Evolutionary conservation across 495 filamentous ascomycete species (phyloP).

Genomic region (Paragyromitra xinjiangensis): DNA sequence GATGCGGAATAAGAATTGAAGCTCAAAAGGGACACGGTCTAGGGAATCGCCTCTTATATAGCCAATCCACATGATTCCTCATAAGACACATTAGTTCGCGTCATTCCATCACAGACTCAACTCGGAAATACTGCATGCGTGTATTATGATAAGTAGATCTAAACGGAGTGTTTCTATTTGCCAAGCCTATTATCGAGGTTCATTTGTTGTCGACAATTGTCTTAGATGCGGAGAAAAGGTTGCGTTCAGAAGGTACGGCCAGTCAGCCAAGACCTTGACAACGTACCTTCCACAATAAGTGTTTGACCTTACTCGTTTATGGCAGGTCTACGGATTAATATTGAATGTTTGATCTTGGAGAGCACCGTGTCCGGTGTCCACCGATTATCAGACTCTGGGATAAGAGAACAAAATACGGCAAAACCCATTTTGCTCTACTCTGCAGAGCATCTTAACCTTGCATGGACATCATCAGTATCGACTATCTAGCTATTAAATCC

Average conservation of each 20-base stretch:
- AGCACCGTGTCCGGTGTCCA: background rate
- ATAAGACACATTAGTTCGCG: background rate
- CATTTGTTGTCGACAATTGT: constrained; percentile 5
- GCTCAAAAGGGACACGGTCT: background rate
- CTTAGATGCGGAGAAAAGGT: constrained; percentile 28
- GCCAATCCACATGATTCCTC: background rate
- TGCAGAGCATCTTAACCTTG: background rate
- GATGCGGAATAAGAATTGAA: background rate
- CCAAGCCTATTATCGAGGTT: constrained; percentile 19
- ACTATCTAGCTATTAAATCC: background rate
- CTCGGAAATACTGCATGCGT: background rate
- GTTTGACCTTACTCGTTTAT: constrained; percentile 7
- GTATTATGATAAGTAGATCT: background rate
- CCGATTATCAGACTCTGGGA: background rate
- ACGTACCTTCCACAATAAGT: constrained; percentile 35
- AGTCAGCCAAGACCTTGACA: constrained; percentile 23
- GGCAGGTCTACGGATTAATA: constrained; percentile 13
- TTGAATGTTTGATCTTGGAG: background rate
- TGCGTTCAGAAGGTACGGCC: constrained; percentile 33
- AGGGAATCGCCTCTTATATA: constrained; percentile 7
- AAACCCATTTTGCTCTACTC: background rate
- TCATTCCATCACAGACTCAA: background rate
- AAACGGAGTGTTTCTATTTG: background rate
- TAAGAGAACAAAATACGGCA: background rate
- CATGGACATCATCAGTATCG: background rate